phyloP scores from a whole-genome alignment of 495 filamentous ascomycete genomes.

The Penicillium nucicola region DNA sequence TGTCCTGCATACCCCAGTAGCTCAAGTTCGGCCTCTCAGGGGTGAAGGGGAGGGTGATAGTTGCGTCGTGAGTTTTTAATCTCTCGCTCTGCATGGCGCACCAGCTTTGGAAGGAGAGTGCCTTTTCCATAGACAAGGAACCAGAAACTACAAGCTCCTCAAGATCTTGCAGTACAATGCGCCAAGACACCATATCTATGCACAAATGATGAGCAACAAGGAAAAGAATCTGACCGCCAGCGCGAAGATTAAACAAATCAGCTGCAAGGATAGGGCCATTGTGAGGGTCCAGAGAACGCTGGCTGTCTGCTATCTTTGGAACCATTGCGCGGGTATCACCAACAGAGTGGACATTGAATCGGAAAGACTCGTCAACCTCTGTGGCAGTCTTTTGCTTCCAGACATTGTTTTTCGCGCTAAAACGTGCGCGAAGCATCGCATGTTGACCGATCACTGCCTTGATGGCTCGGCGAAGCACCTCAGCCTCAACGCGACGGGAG shows the following conservation, averaged over 20 bases:
- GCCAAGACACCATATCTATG: conserved; percentile 70
- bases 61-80: conserved; percentile 18
- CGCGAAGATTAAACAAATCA: conserved; percentile 50
- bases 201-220: conserved; percentile 66
- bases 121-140: conserved; percentile 33
- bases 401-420: conserved; percentile 31
- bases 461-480: conserved; percentile 52
- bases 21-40: conserved; percentile 29
- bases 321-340: conserved; percentile 29
- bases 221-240: conserved; percentile 56
- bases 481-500: conserved; percentile 41
- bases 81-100: conserved; percentile 45
- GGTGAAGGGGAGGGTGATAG: conserved; percentile 30
- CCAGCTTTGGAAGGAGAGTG: conserved; percentile 66
- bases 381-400: conserved; percentile 44
- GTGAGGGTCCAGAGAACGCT: conserved; percentile 37
- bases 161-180: conserved; percentile 63
- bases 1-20: conserved; percentile 54
- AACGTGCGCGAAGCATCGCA: conserved; percentile 67
- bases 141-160: conserved; percentile 55
- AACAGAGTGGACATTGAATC: conserved; percentile 33
- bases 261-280: conserved; percentile 43
- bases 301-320: conserved; percentile 34
- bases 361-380: conserved; percentile 41
- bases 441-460: conserved; percentile 60